phyloP scores from a whole-genome alignment of 1,284 basidiomycete species.

The Microbotryum violaceum region DNA sequence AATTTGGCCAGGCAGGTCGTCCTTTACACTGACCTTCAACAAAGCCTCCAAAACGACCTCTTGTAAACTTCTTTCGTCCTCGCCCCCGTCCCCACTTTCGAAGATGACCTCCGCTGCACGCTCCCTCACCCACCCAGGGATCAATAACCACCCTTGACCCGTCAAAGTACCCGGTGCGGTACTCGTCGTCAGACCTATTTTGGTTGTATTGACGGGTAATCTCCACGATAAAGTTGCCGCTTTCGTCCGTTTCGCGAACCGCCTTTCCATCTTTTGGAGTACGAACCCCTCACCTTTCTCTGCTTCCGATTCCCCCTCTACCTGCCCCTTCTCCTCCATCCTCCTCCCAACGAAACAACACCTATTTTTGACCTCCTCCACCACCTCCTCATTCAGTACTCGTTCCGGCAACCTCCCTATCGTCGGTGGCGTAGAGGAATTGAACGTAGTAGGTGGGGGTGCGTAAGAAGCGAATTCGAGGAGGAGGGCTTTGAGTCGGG shows the following conservation, averaged over 20 bases:
- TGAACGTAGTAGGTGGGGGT: conserved; percentile 52
- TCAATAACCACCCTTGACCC: conserved; percentile 57
- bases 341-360: conserved; percentile 58
- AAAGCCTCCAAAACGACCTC: conserved; percentile 70
- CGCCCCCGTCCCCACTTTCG: conserved; percentile 61
- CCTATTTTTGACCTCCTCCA: conserved; percentile 75
- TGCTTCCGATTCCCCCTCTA: background rate
- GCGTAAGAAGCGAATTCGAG: conserved; percentile 71
- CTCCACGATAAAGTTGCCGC: background rate
- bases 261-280: conserved; percentile 3
- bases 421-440: conserved; percentile 50
- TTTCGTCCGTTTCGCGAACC: background rate
- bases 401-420: conserved; percentile 57
- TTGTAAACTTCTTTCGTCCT: conserved; percentile 63
- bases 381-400: conserved; percentile 60
- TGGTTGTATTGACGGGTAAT: background rate
- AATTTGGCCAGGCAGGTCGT: too few relatives aligned
- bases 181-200: background rate
- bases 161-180: conserved; percentile 9
- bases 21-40: conserved; percentile 53
- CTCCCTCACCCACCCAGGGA: conserved; percentile 93
- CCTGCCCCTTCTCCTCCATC: background rate
- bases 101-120: conserved; percentile 84
- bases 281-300: background rate
- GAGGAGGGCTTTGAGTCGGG: conserved; percentile 67